These are phyloP conservation scores for Fusarium armeniacum DNA, from an alignment of 2,329 filamentous ascomycete genomes.

Conservation along the genomic window DNA sequence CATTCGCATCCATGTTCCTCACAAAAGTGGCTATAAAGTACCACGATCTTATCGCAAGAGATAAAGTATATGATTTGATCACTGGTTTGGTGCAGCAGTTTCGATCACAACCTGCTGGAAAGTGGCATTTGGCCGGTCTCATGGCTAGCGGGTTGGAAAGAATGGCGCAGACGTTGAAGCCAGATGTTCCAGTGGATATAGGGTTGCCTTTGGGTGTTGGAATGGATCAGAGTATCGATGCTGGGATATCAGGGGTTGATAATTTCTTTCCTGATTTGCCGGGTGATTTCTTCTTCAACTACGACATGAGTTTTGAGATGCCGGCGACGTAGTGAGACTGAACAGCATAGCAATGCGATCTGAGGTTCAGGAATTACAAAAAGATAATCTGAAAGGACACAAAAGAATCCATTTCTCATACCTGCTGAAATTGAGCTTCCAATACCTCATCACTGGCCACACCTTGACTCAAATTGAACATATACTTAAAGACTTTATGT, in stretches of 20 bases:
- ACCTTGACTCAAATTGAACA: not conserved
- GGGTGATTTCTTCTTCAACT: constrained; percentile 49
- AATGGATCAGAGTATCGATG: constrained; percentile 26
- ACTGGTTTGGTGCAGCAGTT: constrained; percentile 58
- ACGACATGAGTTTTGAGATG: constrained; percentile 49
- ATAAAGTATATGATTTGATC: constrained; percentile 57
- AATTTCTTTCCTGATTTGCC: constrained; percentile 44
- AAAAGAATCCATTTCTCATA: too few species aligned
- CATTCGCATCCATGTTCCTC: constrained; percentile 66
- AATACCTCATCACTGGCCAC: rapidly evolving
- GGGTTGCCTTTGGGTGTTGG: constrained; percentile 18
- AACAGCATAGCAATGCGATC: rapidly evolving
- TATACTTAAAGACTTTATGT: not conserved
- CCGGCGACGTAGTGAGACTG: not conserved
- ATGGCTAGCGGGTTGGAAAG: constrained; percentile 64
- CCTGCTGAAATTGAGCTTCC: too few species aligned
- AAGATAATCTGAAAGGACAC: too few species aligned
- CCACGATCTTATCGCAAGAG: constrained; percentile 58
- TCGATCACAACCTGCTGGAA: constrained; percentile 57
- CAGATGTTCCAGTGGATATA: constrained; percentile 29
- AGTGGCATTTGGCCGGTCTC: constrained; percentile 62
- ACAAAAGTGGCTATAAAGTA: constrained; percentile 63
- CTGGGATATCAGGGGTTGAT: constrained; percentile 27
- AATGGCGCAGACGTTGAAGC: constrained; percentile 49
- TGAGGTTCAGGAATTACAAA: too few species aligned